Conservation (phyloP, 1,284 basidiomycete genomes). For the Apiotrichum akiyoshidainum region DNA sequence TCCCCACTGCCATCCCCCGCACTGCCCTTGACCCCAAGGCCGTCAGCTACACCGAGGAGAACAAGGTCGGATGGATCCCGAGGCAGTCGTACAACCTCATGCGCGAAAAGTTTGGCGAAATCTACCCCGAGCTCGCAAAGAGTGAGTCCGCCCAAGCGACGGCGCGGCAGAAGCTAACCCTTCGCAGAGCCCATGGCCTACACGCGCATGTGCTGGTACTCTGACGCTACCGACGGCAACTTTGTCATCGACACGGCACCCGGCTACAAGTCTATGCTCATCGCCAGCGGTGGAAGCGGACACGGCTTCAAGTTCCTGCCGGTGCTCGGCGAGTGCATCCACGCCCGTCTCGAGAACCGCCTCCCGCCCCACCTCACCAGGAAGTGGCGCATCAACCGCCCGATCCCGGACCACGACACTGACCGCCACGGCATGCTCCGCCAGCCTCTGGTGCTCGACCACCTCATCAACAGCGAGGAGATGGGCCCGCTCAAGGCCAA, state of each 20-base stretch:
- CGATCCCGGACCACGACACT: conserved; percentile 6
- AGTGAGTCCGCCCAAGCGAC: conserved; percentile 34
- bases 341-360: conserved; percentile 62
- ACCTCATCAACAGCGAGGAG: conserved; percentile 11
- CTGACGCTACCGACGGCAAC: conserved; percentile 58
- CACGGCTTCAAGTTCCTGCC: conserved; percentile 77
- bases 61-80: conserved; percentile 56
- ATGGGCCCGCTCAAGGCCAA: conserved; percentile 1
- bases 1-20: conserved; percentile 37
- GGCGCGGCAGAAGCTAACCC: not conserved
- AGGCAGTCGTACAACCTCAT: conserved; percentile 56
- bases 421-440: conserved; percentile 15
- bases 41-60: conserved; percentile 20
- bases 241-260: conserved; percentile 73
- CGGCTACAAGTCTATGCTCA: conserved; percentile 58
- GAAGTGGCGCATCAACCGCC: conserved; percentile 49
- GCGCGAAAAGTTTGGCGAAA: conserved; percentile 56
- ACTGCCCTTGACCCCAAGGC: conserved; percentile 36
- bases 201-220: conserved; percentile 79
- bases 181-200: conserved; percentile 58
- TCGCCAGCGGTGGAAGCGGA: conserved; percentile 74
- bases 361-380: conserved; percentile 56
- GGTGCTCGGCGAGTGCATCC: conserved; percentile 67
- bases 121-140: conserved; percentile 69
- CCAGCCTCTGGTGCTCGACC: conserved; percentile 16